phyloP scores from a whole-genome alignment of 2,329 filamentous ascomycete species.

The Fusarium oxysporum region DNA sequence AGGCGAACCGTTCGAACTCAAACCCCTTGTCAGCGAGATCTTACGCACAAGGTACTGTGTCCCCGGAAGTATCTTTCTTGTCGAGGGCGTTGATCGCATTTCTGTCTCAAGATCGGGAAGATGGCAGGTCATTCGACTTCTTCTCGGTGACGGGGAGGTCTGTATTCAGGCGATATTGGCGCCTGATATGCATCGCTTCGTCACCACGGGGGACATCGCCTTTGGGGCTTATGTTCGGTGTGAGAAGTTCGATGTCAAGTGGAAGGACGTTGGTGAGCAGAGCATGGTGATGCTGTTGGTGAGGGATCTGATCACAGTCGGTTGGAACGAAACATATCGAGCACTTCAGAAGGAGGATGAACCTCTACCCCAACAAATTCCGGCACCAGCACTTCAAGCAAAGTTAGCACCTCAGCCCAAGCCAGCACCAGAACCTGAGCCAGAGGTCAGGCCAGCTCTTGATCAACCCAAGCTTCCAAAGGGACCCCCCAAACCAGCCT shows the following conservation, averaged over 20 bases:
- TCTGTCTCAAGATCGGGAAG: slow-evolving; percentile 50
- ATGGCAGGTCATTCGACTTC: slow-evolving; percentile 60
- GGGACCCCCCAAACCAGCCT: neutral
- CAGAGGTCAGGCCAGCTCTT: slow-evolving; percentile 2
- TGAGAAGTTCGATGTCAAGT: slow-evolving; percentile 55
- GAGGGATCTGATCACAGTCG: slow-evolving; percentile 58
- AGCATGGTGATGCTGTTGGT: slow-evolving; percentile 60
- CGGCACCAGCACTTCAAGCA: neutral
- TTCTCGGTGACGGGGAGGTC: slow-evolving; percentile 65
- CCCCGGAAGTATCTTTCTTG: slow-evolving; percentile 61
- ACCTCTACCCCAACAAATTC: neutral
- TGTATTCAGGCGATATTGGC: slow-evolving; percentile 65
- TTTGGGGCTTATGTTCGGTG: slow-evolving; percentile 63
- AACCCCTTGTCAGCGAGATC: slow-evolving; percentile 61
- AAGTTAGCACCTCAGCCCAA: neutral
- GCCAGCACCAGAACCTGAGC: neutral
- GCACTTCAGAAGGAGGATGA: slow-evolving; percentile 31
- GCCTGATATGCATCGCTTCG: slow-evolving; percentile 60
- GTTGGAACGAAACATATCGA: slow-evolving; percentile 60
- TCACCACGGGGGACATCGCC: slow-evolving; percentile 58
- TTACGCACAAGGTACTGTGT: slow-evolving; percentile 61
- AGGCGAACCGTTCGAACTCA: slow-evolving; percentile 44
- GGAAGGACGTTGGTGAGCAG: slow-evolving; percentile 26
- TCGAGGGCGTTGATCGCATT: slow-evolving; percentile 58
- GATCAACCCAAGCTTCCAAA: neutral